These are phyloP conservation scores for Oryza glaberrima DNA, from an alignment of 176 grass and related monocot species.

Conservation along the genomic window DNA sequence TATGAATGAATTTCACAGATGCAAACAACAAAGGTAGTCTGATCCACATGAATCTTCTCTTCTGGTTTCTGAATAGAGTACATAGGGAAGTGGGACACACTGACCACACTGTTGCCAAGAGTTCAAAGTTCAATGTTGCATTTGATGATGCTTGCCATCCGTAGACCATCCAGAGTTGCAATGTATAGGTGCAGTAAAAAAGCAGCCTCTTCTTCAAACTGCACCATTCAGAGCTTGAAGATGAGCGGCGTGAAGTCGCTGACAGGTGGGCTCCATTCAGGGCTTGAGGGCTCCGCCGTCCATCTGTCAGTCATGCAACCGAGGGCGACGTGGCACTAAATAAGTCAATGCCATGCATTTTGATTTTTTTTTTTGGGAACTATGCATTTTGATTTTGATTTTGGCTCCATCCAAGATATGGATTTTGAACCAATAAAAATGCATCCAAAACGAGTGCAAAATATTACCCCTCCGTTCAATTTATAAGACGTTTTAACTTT, in stretches of 20 bases:
- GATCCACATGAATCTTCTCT: constrained; percentile 4
- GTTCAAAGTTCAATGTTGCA: background rate
- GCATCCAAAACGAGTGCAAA: too few species aligned
- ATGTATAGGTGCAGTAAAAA: background rate
- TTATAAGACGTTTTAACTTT: too few species aligned
- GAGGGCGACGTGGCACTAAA: background rate
- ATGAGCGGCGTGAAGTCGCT: background rate
- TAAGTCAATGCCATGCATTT: background rate
- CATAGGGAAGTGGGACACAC: background rate
- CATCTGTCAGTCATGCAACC: constrained; percentile 4
- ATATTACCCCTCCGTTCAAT: too few species aligned
- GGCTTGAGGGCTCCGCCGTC: too few species aligned
- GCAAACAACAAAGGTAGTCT: background rate
- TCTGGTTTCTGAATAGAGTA: background rate
- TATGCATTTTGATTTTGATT: background rate
- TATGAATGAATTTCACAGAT: background rate
- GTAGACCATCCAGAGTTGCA: background rate
- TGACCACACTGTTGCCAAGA: background rate
- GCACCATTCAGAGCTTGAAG: background rate
- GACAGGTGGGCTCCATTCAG: background rate
- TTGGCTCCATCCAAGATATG: background rate
- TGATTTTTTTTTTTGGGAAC: background rate
- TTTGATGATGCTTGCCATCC: background rate
- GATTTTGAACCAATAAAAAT: too few species aligned
- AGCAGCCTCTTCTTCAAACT: background rate